Evolutionary conservation across 2,329 filamentous ascomycete species (phyloP), one percentile per base, ranked within the genome.

Genomic region (Chalara sp.): DNA sequence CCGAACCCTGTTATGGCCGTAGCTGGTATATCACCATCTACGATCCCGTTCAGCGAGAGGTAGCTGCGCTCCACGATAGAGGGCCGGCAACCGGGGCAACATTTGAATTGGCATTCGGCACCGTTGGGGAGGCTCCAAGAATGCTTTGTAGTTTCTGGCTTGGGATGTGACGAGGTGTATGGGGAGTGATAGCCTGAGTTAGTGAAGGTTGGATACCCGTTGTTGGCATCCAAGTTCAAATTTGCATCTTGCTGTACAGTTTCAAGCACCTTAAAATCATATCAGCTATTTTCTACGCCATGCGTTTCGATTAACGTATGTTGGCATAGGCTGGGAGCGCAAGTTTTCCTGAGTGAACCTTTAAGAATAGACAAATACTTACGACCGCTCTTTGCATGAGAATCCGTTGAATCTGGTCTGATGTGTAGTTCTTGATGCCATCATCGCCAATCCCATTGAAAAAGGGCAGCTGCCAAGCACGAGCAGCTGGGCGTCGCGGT

Each of bases 381-480:
- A 78, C 78, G 43, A 76, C 61, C 53, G 74, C 68, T 46, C 76
- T 71, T 58, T 82, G 79, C 35, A 65, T 57, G n/a, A 80, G 61
- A 28, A 82, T 68, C 3, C 52, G 68, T 12, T 63, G 63, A 2
- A 82, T 56, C 56, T 83, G 76, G 5, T 67, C 63, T 1, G 72
- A 70, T 1, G 67, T 68, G 53, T 82, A 82, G 3, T 58, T 62
- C 21, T 63, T 58, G 56, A 78, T 59, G 53, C 75, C 63, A 30
- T 72, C 61, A n/a, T 60, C 55, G 12, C 66, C 74, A 41, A 75
- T 64, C 46, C 67, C 72, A 32, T 75, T 65, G 3, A 68, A 61
- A 51, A 66, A 58, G 45, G 50, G 54, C 7, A 59, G 32, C 32
- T 47, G 54, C 7, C 49, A 47, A 28, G 49, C 39, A 12, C 63